Conservation (phyloP, 148 eudicot genomes). For the Fagopyrum tataricum region DNA sequence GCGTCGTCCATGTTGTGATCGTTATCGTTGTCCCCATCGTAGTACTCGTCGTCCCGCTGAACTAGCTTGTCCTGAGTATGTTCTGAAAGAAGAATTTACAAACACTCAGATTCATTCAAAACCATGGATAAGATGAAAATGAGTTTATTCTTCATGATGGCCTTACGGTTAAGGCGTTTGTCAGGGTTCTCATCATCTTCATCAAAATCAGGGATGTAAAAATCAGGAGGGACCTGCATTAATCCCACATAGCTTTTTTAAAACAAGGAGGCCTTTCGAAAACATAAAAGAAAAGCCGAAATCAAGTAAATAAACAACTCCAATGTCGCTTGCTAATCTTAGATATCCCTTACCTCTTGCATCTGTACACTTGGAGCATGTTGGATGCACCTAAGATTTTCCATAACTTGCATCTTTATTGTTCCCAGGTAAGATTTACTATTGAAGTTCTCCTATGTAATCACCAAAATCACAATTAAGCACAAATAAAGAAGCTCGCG, state of each 20-base stretch:
- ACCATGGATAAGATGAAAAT: neutral
- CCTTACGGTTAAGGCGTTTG: constrained; percentile 82
- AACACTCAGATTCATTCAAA: neutral
- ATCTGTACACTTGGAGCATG: constrained; percentile 97
- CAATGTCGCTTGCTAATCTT: neutral
- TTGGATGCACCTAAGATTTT: constrained; percentile 89
- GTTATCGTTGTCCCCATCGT: constrained; percentile 79
- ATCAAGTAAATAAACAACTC: neutral
- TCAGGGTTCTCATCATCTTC: constrained; percentile 89
- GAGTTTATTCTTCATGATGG: neutral
- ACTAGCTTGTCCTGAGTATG: constrained; percentile 70
- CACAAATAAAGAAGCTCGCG: neutral
- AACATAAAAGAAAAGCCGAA: neutral
- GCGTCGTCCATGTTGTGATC: constrained; percentile 54
- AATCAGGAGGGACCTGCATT: constrained; percentile 92
- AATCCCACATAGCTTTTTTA: neutral
- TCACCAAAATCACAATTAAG: constrained; percentile 12
- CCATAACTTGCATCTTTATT: constrained; percentile 87
- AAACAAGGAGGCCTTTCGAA: neutral
- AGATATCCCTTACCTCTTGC: constrained; percentile 69
- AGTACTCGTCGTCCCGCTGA: constrained; percentile 93
- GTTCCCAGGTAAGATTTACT: constrained; percentile 81
- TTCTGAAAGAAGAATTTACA: constrained; percentile 30
- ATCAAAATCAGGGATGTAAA: constrained; percentile 90
- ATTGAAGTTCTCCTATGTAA: constrained; percentile 77